These are phyloP conservation scores for Hanseniaspora mollemarum DNA, from an alignment of 805 yeast genomes.

Conservation along the genomic window DNA sequence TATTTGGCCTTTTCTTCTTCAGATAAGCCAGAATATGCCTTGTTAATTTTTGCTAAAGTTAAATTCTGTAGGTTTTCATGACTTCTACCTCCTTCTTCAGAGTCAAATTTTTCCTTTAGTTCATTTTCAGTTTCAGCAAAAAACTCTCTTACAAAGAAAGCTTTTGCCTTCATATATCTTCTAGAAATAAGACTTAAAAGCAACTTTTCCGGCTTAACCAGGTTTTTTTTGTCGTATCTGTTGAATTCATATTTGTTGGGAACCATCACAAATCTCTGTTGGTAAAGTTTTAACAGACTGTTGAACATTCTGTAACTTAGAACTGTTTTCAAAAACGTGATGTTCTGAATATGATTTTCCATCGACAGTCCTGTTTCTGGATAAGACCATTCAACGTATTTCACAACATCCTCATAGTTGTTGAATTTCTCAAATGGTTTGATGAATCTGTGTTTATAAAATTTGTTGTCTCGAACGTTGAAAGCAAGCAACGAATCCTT, in stretches of 20 bases:
- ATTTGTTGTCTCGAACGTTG: not conserved
- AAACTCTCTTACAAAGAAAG: not conserved
- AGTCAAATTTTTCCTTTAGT: not conserved
- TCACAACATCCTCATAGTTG: not conserved
- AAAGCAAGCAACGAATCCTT: not conserved
- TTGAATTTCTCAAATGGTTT: constrained; percentile 4
- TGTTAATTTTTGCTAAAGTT: not conserved
- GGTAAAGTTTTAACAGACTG: not conserved
- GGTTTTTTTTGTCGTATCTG: not conserved
- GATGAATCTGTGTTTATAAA: not conserved
- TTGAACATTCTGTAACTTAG: constrained; percentile 1
- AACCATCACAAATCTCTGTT: not conserved
- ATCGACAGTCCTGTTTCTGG: constrained; percentile 1
- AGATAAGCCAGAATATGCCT: not conserved
- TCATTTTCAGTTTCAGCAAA: not conserved
- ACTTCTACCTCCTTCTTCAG: not conserved
- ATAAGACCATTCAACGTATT: constrained; percentile 14
- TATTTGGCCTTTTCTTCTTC: not conserved
- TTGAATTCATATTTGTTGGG: not conserved
- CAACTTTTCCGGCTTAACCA: constrained; percentile 1
- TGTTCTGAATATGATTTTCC: not conserved
- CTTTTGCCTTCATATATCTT: not conserved
- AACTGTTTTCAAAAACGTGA: not conserved
- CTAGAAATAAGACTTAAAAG: not conserved
- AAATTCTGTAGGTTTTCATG: not conserved